Base-by-base conservation (phyloP, 2,329 filamentous ascomycete species). In the Ophiosphaerella narmari region DNA sequence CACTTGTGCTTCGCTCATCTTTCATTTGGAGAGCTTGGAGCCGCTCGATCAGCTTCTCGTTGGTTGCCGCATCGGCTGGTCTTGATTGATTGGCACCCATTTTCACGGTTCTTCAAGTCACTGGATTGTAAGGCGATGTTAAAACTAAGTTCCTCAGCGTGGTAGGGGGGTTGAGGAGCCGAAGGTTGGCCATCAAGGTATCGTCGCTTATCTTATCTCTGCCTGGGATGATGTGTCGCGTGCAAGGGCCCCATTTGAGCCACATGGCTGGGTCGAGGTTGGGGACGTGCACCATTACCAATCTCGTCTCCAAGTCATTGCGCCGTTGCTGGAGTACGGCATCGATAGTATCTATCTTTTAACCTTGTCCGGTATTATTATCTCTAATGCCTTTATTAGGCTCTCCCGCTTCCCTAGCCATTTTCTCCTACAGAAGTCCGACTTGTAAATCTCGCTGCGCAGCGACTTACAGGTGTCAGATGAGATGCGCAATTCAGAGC, bases 21-120 rank as follows among this genome's bases (percentile, higher is more conserved):
- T 67, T 68, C 32, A 83, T 52, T 46, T 80, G 74, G 39, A 84
- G 71, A 46, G 71, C 70, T 52, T 74, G 71, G 16, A 78, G 71
- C 34, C 73, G 70, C 59, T 76, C 71, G 23, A 71, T 51, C 34
- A 77, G 67, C 64, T 74, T 68, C 62, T 73, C 69, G 53, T 74
- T 69, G 35, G 72, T 67, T 16, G 62, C 62, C 35, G 67, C 60
- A 52, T 73, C 70, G 16, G 66, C 66, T 7, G 66, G 62, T 52
- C 64, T 66, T 11, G 72, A 74, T 48, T 71, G 66, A 18, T 67
- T 62, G 34, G 60, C 48, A 52, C 72, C 71, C 72, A 74, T 74
- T 36, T 34, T 61, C 39, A 39, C 34, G 12, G 23, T 35, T 2
- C 13, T 6, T 33, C 3, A 9, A 29, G 26, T 33, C 11, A 23